Conservation (phyloP, 164 flowering plant genomes). For the Vitis rupestris region DNA sequence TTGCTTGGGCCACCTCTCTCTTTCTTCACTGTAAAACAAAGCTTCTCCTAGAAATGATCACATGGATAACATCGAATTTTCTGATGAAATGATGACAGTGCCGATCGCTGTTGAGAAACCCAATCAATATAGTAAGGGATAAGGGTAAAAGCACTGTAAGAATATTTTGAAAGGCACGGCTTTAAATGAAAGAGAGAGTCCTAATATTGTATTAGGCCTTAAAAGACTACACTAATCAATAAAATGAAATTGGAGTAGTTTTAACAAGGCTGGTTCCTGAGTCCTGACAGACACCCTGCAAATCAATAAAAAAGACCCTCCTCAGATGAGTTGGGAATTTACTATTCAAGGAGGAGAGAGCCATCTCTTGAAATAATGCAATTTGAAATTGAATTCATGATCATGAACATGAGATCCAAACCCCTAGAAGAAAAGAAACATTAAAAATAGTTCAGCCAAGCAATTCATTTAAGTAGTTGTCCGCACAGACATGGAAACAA, state of each 20-base stretch:
- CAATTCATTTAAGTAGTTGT: slow-evolving; percentile 16
- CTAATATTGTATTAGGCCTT: not conserved
- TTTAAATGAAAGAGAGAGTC: not conserved
- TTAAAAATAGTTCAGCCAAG: not conserved
- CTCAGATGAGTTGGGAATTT: not conserved
- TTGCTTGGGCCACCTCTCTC: no score
- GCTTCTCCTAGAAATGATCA: no score
- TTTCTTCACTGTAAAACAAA: not conserved
- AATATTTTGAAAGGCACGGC: not conserved
- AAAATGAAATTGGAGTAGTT: not conserved
- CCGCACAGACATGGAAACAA: slow-evolving; percentile 25
- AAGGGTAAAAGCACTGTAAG: no score
- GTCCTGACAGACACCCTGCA: not conserved
- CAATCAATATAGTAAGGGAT: no score
- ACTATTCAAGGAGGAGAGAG: not conserved
- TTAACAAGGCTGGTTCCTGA: not conserved
- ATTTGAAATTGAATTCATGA: slow-evolving; percentile 1
- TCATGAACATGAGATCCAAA: not conserved
- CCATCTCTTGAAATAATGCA: not conserved
- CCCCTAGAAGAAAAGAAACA: not conserved
- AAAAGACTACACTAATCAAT: not conserved
- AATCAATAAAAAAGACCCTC: slow-evolving; percentile 6
- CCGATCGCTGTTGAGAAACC: no score
- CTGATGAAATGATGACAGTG: no score
- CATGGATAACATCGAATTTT: no score